A percentile compares a stretch with the other conserved stretches of the same genome.
Conservation (phyloP, 1,284 basidiomycete genomes). For the Apiotrichum brassicae region DNA sequence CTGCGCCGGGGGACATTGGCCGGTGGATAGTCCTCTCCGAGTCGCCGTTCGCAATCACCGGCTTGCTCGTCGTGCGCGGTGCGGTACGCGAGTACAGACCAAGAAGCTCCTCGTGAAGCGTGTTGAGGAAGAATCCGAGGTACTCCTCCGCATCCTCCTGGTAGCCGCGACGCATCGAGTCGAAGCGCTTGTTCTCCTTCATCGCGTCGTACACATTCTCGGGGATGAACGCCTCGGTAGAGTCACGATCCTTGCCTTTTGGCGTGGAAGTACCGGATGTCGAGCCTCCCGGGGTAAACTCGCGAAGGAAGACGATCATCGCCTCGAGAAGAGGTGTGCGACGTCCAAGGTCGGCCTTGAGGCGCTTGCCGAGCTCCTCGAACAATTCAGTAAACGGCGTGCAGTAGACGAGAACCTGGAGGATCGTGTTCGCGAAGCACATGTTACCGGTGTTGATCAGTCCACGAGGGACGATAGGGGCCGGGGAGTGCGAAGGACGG, state of each 20-base stretch:
- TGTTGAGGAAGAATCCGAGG: constrained; percentile 93
- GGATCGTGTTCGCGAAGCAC: constrained; percentile 92
- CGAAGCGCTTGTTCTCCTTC: constrained; percentile 89
- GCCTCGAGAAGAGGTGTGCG: constrained; percentile 77
- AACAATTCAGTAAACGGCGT: constrained; percentile 78
- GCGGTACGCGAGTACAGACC: constrained; percentile 51
- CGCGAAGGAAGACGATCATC: constrained; percentile 69
- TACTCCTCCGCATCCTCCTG: constrained; percentile 99
- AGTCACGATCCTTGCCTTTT: constrained; percentile 24
- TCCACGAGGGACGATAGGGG: constrained; percentile 57
- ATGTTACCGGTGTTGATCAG: constrained; percentile 93
- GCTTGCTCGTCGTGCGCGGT: constrained; percentile 22
- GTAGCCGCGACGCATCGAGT: constrained; percentile 85
- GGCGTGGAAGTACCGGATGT: constrained; percentile 23
- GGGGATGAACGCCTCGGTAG: constrained; percentile 68
- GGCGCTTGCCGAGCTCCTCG: constrained; percentile 59
- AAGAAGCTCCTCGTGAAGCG: constrained; percentile 86
- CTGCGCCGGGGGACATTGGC: constrained; percentile 41
- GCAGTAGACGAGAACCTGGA: constrained; percentile 86
- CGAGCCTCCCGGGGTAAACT: constrained; percentile 52
- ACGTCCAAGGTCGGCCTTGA: constrained; percentile 49
- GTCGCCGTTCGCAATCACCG: constrained; percentile 19
- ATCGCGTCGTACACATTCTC: constrained; percentile 91
- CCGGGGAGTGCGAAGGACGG: constrained; percentile 21
- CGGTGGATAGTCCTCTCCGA: constrained; percentile 39